Conservation (phyloP, 805 yeast species). For the Wickerhamiella shivajii region DNA sequence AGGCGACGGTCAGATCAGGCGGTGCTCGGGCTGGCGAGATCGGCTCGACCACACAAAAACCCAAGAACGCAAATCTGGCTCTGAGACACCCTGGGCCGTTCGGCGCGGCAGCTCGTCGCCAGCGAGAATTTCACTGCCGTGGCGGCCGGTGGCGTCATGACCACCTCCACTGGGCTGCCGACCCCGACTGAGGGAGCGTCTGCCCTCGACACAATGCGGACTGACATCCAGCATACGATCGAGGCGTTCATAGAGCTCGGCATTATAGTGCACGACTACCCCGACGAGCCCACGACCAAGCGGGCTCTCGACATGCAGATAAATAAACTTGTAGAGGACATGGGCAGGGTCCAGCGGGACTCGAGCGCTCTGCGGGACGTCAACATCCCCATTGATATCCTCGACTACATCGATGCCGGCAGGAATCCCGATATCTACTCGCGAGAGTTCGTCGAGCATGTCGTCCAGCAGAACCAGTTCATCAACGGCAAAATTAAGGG, state of each 20-base stretch:
- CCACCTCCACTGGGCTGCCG: too few relatives aligned
- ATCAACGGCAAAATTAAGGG: conserved; percentile 74
- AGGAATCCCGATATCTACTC: conserved; percentile 95
- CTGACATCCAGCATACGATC: conserved; percentile 37
- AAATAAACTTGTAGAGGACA: conserved; percentile 13
- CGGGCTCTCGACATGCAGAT: conserved; percentile 32
- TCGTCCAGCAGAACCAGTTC: conserved; percentile 78
- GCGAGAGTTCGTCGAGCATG: conserved; percentile 87
- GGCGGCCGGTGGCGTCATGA: too few relatives aligned
- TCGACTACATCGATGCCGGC: conserved; percentile 88
- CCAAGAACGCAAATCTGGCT: too few relatives aligned
- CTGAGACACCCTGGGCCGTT: too few relatives aligned
- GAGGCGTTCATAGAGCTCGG: conserved; percentile 84
- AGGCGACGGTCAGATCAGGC: too few relatives aligned
- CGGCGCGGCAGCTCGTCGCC: too few relatives aligned
- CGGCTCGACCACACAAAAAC: too few relatives aligned
- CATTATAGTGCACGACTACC: conserved; percentile 83
- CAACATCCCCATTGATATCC: conserved; percentile 56
- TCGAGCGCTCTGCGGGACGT: conserved; percentile 13
- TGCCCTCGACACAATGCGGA: conserved; percentile 17
- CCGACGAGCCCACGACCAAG: conserved; percentile 72
- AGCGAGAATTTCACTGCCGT: too few relatives aligned
- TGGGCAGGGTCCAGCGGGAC: conserved; percentile 10
- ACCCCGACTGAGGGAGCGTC: conserved; percentile 14
- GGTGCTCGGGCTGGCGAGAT: too few relatives aligned